Percentiles rank a stretch among this genome's conserved stretches.
Evolutionary conservation across 768 basidiomycete species (phyloP).

Genomic region (Pisolithus sp.): DNA sequence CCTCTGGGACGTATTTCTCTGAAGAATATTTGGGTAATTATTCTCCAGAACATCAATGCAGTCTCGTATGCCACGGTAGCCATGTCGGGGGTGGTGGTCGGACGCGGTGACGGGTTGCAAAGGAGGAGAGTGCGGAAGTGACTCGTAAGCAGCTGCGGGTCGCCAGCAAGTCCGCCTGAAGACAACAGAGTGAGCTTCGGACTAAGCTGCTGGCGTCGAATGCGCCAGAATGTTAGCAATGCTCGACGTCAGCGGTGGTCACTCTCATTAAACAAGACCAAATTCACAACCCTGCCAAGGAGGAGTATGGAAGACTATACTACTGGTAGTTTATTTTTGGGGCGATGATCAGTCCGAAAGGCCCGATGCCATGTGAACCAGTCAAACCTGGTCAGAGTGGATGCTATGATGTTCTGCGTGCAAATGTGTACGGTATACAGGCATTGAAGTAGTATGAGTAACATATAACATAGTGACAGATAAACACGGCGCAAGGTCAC

Average conservation of each 20-base stretch:
- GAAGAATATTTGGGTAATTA: constrained; percentile 91
- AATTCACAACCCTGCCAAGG: constrained; percentile 8
- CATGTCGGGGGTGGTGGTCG: constrained; percentile 13
- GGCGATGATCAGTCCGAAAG: neutral
- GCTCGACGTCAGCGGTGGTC: too few species aligned
- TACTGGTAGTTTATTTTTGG: too few species aligned
- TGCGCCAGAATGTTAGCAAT: too few species aligned
- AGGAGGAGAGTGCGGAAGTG: constrained; percentile 3
- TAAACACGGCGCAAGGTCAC: constrained; percentile 10
- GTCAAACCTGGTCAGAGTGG: neutral
- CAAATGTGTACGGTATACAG: constrained; percentile 26
- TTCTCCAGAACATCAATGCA: constrained; percentile 78
- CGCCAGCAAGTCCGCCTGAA: neutral
- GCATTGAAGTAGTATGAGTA: constrained; percentile 8
- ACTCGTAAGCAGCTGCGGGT: neutral
- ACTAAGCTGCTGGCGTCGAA: too few species aligned
- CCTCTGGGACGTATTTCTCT: constrained; percentile 91
- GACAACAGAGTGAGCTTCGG: neutral
- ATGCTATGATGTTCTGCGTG: constrained; percentile 16
- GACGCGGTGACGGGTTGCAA: constrained; percentile 6
- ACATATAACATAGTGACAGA: constrained; percentile 13
- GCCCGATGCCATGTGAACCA: neutral
- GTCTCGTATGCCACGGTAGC: constrained; percentile 51
- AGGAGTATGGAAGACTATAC: too few species aligned
- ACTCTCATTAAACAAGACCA: constrained; percentile 21